A percentile compares a stretch with the other conserved stretches of the same genome.
Evolutionary conservation across 495 filamentous ascomycete genomes (phyloP).

Genomic region (Beverwykella pulmonaria): DNA sequence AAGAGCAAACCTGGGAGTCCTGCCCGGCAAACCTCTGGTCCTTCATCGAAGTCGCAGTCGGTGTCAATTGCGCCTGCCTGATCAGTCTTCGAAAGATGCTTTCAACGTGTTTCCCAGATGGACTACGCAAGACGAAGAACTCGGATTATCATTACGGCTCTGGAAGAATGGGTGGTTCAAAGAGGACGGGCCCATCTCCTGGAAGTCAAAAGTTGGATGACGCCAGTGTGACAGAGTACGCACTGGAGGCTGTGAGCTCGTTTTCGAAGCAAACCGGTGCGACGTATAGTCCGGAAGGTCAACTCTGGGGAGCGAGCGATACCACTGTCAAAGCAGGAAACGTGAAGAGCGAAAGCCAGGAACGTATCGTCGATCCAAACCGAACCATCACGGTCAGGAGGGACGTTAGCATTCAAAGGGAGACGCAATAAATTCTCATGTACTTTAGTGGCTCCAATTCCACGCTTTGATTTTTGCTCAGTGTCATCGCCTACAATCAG

Average conservation of each 20-base stretch:
- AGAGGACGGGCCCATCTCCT: background rate
- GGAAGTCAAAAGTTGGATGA: slow-evolving; percentile 10
- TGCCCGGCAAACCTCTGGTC: slow-evolving; percentile 25
- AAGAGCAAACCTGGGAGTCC: slow-evolving; percentile 17
- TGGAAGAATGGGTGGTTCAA: background rate
- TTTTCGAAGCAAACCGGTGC: background rate
- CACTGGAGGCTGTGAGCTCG: background rate
- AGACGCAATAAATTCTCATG: no score
- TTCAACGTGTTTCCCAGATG: background rate
- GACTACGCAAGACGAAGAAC: slow-evolving; percentile 7
- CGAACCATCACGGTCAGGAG: background rate
- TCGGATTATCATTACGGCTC: background rate
- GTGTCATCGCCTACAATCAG: no score
- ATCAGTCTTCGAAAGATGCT: slow-evolving; percentile 11
- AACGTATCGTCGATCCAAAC: background rate
- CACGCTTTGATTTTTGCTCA: no score
- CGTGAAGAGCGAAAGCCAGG: background rate
- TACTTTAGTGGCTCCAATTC: no score
- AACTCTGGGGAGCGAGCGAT: slow-evolving; percentile 4
- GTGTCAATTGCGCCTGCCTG: slow-evolving; percentile 23
- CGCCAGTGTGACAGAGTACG: background rate
- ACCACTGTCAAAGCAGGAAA: background rate
- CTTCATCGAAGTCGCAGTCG: slow-evolving; percentile 23
- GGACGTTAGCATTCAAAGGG: no score
- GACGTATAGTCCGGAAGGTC: background rate